A percentile compares a stretch with the other conserved stretches of the same genome.
Evolutionary conservation across 306 rosid species (phyloP).

Genomic region (Chamaecrista fasciculata): DNA sequence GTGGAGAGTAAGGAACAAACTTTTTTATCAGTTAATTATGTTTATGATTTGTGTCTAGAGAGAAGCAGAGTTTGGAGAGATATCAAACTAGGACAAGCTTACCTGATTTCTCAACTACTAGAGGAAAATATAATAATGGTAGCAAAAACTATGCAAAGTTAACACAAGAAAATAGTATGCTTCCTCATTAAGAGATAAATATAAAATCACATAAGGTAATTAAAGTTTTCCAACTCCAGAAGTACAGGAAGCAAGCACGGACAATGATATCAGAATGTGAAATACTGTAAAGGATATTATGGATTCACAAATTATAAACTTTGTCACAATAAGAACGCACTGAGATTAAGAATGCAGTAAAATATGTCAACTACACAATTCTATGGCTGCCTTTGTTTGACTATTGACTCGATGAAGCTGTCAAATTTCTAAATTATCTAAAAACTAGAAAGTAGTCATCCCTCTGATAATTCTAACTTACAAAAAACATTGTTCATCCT

Average conservation of each 20-base stretch:
- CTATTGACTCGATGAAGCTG: neutral
- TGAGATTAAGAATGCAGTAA: neutral
- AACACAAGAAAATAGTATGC: neutral
- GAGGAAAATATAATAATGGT: neutral
- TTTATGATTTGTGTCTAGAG: neutral
- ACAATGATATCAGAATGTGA: neutral
- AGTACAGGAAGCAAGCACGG: neutral
- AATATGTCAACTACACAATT: constrained; percentile 18
- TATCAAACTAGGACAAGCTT: constrained; percentile 6
- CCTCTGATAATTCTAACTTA: neutral
- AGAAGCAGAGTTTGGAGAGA: neutral
- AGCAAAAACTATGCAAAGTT: neutral
- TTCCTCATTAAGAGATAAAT: neutral
- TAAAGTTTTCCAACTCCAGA: neutral
- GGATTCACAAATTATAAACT: neutral
- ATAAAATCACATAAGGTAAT: neutral
- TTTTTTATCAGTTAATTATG: neutral
- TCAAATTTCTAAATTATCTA: constrained; percentile 13
- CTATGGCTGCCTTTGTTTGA: constrained; percentile 3
- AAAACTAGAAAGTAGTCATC: neutral
- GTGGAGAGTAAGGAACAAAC: constrained; percentile 21
- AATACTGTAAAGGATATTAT: neutral
- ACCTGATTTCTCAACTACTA: neutral
- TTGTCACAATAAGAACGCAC: neutral
- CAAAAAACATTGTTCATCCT: neutral